Base-by-base conservation (phyloP, 2,329 filamentous ascomycete genomes). In the Alternaria solani region DNA sequence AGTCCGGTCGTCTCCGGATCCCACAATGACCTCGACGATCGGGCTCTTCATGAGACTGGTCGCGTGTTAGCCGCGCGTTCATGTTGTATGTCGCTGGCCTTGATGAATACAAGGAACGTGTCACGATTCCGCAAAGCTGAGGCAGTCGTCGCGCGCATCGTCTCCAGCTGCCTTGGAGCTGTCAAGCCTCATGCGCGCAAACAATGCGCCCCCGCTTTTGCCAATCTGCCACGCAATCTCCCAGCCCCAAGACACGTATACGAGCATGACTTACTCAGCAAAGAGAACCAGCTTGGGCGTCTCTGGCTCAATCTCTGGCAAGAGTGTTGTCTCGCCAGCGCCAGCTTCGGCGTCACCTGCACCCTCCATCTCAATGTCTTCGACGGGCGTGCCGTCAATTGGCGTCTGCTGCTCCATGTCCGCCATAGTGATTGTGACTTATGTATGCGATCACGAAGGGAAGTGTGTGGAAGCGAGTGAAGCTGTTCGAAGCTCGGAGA, bases 1-100 rank as follows among this genome's bases (percentile, higher is more conserved):
- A 9, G 87, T 88, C 69, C 86, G 83, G 2, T 80, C 77, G 5
- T 88, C 86, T 57, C 84, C 88, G 48, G 80, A 79, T 60, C 81
- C 82, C 36, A 82, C 78, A 5, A 79, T 49, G 2, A 85, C 71
- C 61, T 84, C 78, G 46, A 84, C 72, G 36, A 84, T 82, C 0
- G 82, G 80, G 23, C 81, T 83, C 68, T 80, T 80, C 55, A 84
- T 75, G 66, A 82, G 78, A 74, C 82, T 84, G 59, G 8, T 25
- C 9, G 12, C 16, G n/a, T 12, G 52, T 68, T 25, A 67, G 58
- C 59, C 38, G 64, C 34, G 65, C 59, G 16, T 48, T 62, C 39
- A 64, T 58, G 7, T 12, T 42, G 30, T 18, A 7, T 42, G 2
- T 32, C 16, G 5, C 25, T 28, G 12, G n/a, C 11, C n/a, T 51